Conservation (phyloP, 2,329 filamentous ascomycete species). For the Shiraia sp. region DNA sequence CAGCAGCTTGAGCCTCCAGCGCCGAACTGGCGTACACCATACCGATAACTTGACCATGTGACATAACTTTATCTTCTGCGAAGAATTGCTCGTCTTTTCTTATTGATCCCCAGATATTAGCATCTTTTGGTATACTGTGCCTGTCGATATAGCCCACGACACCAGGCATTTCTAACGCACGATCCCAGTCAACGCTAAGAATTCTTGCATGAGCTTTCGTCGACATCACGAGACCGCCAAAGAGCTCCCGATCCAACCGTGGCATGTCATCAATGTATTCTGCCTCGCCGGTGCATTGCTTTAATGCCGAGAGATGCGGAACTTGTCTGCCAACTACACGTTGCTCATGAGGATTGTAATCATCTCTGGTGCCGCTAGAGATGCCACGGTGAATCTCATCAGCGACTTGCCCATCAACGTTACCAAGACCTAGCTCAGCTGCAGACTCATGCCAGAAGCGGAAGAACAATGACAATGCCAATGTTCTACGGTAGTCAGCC, state of each 20-base stretch:
- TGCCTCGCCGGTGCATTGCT: constrained; percentile 90
- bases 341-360: constrained; percentile 77
- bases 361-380: constrained; percentile 76
- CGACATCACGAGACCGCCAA: constrained; percentile 84
- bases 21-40: constrained; percentile 81
- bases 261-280: constrained; percentile 96
- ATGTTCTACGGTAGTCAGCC: constrained; percentile 88
- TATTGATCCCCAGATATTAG: constrained; percentile 91
- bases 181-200: constrained; percentile 72
- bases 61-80: constrained; percentile 83
- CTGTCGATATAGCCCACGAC: constrained; percentile 84
- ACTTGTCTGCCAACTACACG: constrained; percentile 81
- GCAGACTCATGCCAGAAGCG: constrained; percentile 93
- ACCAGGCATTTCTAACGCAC: constrained; percentile 81
- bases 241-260: constrained; percentile 78
- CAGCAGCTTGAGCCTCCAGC: constrained; percentile 75
- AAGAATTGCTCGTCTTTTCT: constrained; percentile 84
- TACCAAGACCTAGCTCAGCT: constrained; percentile 58
- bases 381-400: constrained; percentile 82
- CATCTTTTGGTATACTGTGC: constrained; percentile 74
- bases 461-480: constrained; percentile 92
- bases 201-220: constrained; percentile 86
- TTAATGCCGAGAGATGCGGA: constrained; percentile 84
- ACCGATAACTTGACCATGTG: constrained; percentile 87
- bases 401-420: constrained; percentile 71